These are phyloP conservation scores for Candida ficus DNA, from an alignment of 805 yeast genomes.

Conservation along the genomic window DNA sequence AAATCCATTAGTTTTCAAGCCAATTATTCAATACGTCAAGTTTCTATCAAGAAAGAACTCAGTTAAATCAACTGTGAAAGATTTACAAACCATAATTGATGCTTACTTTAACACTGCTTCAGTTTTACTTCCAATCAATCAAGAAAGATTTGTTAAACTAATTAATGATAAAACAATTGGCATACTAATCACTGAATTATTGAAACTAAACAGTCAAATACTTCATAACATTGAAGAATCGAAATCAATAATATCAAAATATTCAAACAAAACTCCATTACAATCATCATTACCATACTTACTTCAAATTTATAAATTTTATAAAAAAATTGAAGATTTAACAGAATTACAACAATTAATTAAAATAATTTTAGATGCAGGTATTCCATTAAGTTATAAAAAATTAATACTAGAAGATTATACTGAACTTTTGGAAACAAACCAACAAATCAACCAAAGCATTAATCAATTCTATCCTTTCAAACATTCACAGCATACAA, in stretches of 20 bases:
- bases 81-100: conserved; percentile 17
- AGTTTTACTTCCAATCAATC: not conserved
- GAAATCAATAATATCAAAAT: conserved; percentile 26
- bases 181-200: conserved; percentile 31
- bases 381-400: not conserved
- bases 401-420: conserved; percentile 38
- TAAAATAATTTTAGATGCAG: not conserved
- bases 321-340: conserved; percentile 26
- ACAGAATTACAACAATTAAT: conserved; percentile 11
- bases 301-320: conserved; percentile 51
- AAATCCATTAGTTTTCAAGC: conserved; percentile 14
- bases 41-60: conserved; percentile 16
- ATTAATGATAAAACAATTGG: conserved; percentile 25
- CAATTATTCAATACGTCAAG: conserved; percentile 20
- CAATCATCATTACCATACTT: conserved; percentile 46
- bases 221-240: conserved; percentile 28
- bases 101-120: conserved; percentile 13
- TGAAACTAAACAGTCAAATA: conserved; percentile 27
- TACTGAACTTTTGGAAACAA: conserved; percentile 28
- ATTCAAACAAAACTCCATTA: conserved; percentile 25
- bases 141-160: conserved; percentile 1
- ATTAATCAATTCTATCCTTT: not conserved
- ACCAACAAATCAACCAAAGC: not conserved
- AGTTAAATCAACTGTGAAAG: not conserved
- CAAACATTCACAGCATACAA: not conserved